Conservation (phyloP, 2,329 filamentous ascomycete species). For the Sarocladium strictum region DNA sequence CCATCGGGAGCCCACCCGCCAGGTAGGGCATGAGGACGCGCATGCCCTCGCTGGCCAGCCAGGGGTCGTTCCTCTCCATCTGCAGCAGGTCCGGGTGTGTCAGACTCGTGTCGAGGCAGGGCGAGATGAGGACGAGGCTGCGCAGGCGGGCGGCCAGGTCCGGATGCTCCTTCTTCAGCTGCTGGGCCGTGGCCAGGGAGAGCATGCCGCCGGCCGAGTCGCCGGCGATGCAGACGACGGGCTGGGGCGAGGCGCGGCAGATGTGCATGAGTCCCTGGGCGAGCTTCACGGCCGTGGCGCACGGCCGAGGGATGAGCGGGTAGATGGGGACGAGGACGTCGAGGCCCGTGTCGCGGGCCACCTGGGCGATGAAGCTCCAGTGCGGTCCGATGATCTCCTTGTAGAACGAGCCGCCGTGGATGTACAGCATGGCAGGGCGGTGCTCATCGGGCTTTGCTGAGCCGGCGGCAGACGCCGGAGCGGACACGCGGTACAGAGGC, state of each 20-base stretch:
- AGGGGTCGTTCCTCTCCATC: conserved; percentile 6
- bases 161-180: background rate
- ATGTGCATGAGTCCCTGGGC: conserved; percentile 9
- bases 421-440: conserved; percentile 11
- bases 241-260: background rate
- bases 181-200: conserved; percentile 4
- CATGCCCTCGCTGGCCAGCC: conserved; percentile 9
- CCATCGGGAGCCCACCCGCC: background rate
- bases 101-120: conserved; percentile 9
- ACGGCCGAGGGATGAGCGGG: conserved; percentile 10
- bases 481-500: conserved; percentile 12
- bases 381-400: conserved; percentile 8
- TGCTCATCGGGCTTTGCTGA: background rate
- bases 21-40: background rate
- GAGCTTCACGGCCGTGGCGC: conserved; percentile 7
- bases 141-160: conserved; percentile 6
- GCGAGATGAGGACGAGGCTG: conserved; percentile 11
- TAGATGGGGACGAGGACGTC: conserved; percentile 13
- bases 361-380: conserved; percentile 11
- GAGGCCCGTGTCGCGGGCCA: conserved; percentile 10
- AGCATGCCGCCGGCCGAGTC: conserved; percentile 12
- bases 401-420: conserved; percentile 12
- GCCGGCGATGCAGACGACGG: conserved; percentile 11
- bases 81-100: conserved; percentile 8
- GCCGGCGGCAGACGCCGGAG: background rate